Evolutionary conservation across 495 filamentous ascomycete genomes (phyloP).

Genomic region (Pseudevernia furfuracea): DNA sequence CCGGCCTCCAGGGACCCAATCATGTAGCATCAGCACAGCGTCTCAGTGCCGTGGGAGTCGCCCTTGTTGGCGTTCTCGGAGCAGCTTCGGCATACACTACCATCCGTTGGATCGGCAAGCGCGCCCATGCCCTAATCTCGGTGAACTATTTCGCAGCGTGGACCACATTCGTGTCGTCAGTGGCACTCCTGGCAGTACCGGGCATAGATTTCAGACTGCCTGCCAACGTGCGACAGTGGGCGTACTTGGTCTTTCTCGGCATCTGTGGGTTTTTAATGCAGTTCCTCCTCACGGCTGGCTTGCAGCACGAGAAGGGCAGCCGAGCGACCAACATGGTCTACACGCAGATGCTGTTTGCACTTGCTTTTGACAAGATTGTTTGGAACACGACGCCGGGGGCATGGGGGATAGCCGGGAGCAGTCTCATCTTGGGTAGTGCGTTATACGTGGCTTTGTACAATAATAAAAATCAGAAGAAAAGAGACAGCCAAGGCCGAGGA

Average conservation of each 20-base stretch:
- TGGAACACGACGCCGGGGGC: slow-evolving; percentile 63
- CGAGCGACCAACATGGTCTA: slow-evolving; percentile 86
- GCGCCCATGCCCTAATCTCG: slow-evolving; percentile 74
- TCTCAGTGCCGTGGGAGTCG: slow-evolving; percentile 61
- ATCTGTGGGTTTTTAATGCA: slow-evolving; percentile 79
- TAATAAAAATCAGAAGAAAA: slow-evolving; percentile 11
- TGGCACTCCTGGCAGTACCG: slow-evolving; percentile 50
- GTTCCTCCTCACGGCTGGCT: slow-evolving; percentile 73
- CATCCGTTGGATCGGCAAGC: slow-evolving; percentile 76
- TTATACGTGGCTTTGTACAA: slow-evolving; percentile 63
- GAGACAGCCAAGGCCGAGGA: not conserved
- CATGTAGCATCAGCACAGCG: slow-evolving; percentile 57
- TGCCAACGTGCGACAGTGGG: slow-evolving; percentile 56
- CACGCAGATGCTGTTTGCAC: slow-evolving; percentile 85
- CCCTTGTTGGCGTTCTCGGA: slow-evolving; percentile 75
- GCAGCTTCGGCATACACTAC: slow-evolving; percentile 68
- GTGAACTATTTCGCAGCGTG: slow-evolving; percentile 79
- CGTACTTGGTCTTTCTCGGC: slow-evolving; percentile 58
- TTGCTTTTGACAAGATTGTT: slow-evolving; percentile 70
- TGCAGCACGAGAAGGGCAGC: slow-evolving; percentile 58
- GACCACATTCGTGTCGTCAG: slow-evolving; percentile 57
- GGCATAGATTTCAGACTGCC: slow-evolving; percentile 55
- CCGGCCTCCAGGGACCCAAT: slow-evolving; percentile 28
- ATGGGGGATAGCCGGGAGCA: slow-evolving; percentile 64
- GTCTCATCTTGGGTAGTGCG: slow-evolving; percentile 71